Base-by-base conservation (phyloP, 768 basidiomycete genomes). In the Rossbeevera mucosa region DNA sequence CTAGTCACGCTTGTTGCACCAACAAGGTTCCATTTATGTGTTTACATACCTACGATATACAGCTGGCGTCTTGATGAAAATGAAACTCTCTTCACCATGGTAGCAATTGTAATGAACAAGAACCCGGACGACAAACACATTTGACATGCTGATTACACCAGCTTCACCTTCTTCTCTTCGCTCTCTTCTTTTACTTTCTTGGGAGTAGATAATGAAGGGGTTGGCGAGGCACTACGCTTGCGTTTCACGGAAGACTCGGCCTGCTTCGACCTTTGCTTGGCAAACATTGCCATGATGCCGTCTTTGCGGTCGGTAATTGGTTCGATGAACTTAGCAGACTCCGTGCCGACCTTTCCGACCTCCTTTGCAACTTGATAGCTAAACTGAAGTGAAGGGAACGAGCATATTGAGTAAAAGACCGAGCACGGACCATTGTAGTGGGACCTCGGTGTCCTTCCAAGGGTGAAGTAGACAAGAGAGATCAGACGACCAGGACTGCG, bases 341-440 rank as follows among this genome's bases (percentile, higher is more conserved):
- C 88, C 7, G 74, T 82, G 7, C 91, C 91, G 4, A 97, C 88
- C 69, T 88, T 94, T 0, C 94, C 94, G 0, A 96, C 84, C 73
- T 96, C 94, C 58, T 81, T 0, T 91, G 91, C 0, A 9, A 96
- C 94, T 52, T 80, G 81, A 64, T 94, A 96, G 62, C 93, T 94
- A 56, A 3, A 33, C 16, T n/a, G 5, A 24, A 5, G 14, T 59
- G 44, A 54, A 38, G 4, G 22, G 41, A 7, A 9, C 8, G 9
- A 13, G 36, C 4, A 4, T 29, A 11, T 8, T 40, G 25, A 21
- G 33, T 9, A 30, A 26, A 11, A 2, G 18, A 43, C 38, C 7
- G 16, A 25, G 30, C 13, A 71, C 81, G 45, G 56, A 91, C 89
- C 88, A 92, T 54, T 86, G 81, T 1, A 95, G 73, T 7, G 80